Evolutionary conservation across 2,329 filamentous ascomycete species (phyloP), one percentile per base, ranked within the genome.

Genomic region (Dothideomycetidae sp.): DNA sequence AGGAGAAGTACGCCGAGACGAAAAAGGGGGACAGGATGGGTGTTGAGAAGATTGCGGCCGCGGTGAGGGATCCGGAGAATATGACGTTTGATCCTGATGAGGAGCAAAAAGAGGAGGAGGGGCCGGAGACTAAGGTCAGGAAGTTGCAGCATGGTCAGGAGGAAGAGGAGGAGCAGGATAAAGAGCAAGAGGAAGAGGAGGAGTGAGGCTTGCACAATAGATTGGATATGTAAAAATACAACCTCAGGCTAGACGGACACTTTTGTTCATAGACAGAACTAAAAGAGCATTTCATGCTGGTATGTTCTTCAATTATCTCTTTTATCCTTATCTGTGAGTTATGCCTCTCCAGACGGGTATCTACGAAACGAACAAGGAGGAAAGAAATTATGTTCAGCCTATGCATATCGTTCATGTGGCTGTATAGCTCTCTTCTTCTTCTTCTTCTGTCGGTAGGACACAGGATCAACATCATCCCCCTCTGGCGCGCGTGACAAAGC

Each of bases 401-500:
- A n/a, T n/a, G n/a, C n/a, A n/a, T n/a, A n/a, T n/a, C n/a, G n/a
- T n/a, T n/a, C 18, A 3, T 13, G 2, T n/a, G 10, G 14, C 10
- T 21, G 7, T 14, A 4, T 13, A 2, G 10, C 10, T 23, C 17
- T 21, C 32, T 23, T 4, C 14, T 3, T n/a, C n/a, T n/a, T n/a
- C n/a, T n/a, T n/a, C n/a, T n/a, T n/a, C n/a, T n/a, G n/a, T n/a
- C n/a, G n/a, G n/a, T n/a, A n/a, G 28, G 30, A 32, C 13, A 10
- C 30, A 19, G n/a, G n/a, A n/a, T n/a, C n/a, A n/a, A 7, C 33
- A 5, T 33, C 29, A 29, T 41, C 36, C 43, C 26, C 37, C 38
- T 29, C 41, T 54, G 11, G 49, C 53, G 38, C 50, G 47, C 42
- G 53, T 50, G 28, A 66, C 55, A 41, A 66, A 66, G 4, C 51